Evolutionary conservation across 73 alveolate genomes (phyloP).

Genomic region (Effrenium voratum): DNA sequence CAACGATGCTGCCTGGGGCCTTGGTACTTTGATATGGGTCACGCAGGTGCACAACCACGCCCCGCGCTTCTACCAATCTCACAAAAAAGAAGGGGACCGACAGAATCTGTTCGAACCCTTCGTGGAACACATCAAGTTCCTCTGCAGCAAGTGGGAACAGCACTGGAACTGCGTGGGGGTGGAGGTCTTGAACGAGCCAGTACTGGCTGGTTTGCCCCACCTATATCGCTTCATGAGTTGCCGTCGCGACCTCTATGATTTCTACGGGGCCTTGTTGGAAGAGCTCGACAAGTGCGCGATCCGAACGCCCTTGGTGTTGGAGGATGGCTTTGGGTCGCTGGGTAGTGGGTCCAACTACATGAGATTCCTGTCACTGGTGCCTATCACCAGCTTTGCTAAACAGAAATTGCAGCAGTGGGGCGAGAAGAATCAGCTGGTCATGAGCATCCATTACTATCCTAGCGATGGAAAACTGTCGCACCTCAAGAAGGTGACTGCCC

Average conservation of each 20-base stretch:
- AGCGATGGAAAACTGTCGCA: conserved; percentile 22
- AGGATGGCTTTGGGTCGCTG: conserved; percentile 45
- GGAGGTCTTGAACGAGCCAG: conserved; percentile 65
- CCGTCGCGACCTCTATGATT: conserved; percentile 67
- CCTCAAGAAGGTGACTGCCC: background rate
- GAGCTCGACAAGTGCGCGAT: conserved; percentile 25
- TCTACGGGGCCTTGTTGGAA: conserved; percentile 33
- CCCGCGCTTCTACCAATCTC: conserved; percentile 69
- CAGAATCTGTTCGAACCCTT: conserved; percentile 28
- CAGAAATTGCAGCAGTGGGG: conserved; percentile 15
- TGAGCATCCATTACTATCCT: conserved; percentile 38
- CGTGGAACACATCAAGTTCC: conserved; percentile 25
- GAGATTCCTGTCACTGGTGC: conserved; percentile 38
- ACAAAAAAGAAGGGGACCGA: background rate
- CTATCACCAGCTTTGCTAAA: conserved; percentile 39
- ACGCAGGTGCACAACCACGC: conserved; percentile 86
- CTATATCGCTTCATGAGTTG: conserved; percentile 1
- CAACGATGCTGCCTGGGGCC: conserved; percentile 54
- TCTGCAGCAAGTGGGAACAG: conserved; percentile 66
- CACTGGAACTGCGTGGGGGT: conserved; percentile 60
- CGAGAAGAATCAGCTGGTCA: conserved; percentile 63
- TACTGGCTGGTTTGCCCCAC: conserved; percentile 47
- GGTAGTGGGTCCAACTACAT: conserved; percentile 46
- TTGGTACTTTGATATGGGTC: conserved; percentile 53
- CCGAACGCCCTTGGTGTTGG: conserved; percentile 59